Conservation (phyloP, 345 rosid species). For the Syzygium oleosum region DNA sequence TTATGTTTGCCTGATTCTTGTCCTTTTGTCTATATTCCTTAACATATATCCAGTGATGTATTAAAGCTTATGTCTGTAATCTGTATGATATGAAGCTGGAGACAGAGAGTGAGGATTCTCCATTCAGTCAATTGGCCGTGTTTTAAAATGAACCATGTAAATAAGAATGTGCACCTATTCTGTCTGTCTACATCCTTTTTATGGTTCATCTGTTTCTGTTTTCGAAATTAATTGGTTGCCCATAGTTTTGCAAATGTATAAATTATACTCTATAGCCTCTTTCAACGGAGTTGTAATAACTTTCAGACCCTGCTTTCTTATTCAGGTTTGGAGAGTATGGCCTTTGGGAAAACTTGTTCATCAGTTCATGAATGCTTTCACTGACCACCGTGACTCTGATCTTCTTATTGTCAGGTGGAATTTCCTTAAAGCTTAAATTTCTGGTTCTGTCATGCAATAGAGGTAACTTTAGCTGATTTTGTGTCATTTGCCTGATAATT, state of each 20-base stretch:
- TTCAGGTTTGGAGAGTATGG: constrained; percentile 85
- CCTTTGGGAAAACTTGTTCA: constrained; percentile 71
- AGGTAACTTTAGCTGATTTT: neutral
- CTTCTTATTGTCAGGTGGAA: constrained; percentile 77
- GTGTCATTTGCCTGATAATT: neutral
- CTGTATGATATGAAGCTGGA: neutral
- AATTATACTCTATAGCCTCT: neutral
- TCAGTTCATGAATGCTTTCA: constrained; percentile 91
- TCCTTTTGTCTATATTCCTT: neutral
- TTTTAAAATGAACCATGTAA: neutral
- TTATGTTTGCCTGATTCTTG: neutral
- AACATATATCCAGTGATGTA: neutral
- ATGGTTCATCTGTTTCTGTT: neutral
- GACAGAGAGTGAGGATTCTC: neutral
- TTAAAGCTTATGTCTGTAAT: neutral
- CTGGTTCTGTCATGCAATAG: neutral
- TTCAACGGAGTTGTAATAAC: neutral
- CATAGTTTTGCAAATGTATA: neutral
- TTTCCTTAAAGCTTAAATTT: constrained; percentile 1
- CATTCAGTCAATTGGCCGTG: neutral
- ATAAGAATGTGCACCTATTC: neutral
- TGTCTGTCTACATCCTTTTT: neutral
- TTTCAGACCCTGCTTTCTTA: constrained; percentile 1
- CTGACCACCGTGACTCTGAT: constrained; percentile 96
- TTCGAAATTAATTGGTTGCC: neutral